phyloP scores from a whole-genome alignment of 805 yeast species.

The Lipomyces chichibuensis region DNA sequence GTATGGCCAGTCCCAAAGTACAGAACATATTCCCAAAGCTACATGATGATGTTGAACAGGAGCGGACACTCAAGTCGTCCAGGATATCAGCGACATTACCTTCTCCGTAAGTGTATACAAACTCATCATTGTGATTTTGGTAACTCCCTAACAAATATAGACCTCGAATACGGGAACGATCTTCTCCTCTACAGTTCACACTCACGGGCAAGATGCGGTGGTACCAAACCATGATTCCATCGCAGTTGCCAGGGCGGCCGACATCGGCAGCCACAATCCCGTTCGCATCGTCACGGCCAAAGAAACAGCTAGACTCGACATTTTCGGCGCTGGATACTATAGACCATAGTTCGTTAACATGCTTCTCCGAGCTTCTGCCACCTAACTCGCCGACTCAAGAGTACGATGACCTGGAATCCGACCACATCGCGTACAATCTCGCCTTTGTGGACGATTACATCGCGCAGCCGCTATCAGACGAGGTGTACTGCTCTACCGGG shows the following conservation, averaged over 20 bases:
- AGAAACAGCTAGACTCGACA: constrained; percentile 2
- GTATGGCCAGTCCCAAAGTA: neutral
- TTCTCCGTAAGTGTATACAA: neutral
- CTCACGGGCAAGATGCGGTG: neutral
- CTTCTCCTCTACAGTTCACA: neutral
- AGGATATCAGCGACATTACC: neutral
- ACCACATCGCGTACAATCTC: constrained; percentile 15
- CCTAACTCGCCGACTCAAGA: constrained; percentile 7
- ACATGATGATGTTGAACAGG: neutral
- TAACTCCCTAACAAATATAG: neutral
- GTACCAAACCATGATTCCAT: neutral
- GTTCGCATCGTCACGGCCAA: neutral
- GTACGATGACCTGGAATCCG: neutral
- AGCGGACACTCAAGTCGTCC: neutral
- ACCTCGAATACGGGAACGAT: neutral
- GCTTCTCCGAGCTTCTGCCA: constrained; percentile 23
- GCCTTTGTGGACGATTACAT: constrained; percentile 23
- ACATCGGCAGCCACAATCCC: constrained; percentile 6
- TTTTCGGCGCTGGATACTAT: constrained; percentile 15
- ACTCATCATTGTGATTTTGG: neutral
- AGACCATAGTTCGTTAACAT: constrained; percentile 21
- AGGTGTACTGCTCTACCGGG: neutral
- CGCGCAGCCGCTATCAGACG: constrained; percentile 2
- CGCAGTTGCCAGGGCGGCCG: neutral
- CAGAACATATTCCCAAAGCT: neutral